phyloP scores from a whole-genome alignment of 192 early-diverging fungal genomes.

The Coemansia sp. region DNA sequence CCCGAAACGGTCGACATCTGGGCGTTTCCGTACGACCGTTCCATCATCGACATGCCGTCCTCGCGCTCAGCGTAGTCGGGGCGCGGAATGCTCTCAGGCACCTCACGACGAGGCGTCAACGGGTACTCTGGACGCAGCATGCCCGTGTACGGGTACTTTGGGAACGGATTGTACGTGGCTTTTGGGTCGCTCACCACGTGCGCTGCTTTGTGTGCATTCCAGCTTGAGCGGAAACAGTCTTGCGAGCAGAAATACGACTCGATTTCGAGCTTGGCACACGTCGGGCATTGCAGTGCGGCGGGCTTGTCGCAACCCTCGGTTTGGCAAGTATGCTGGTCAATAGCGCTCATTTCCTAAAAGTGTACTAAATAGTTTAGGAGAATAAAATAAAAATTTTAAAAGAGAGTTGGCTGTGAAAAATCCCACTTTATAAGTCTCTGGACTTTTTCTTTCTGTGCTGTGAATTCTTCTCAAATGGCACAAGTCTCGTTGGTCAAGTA shows the following conservation, averaged over 20 bases:
- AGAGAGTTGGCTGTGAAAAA: conserved; percentile 5
- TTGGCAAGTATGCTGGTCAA: conserved; percentile 40
- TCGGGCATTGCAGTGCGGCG: conserved; percentile 78
- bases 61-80: conserved; percentile 70
- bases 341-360: conserved; percentile 4
- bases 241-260: conserved; percentile 76
- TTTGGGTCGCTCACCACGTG: conserved; percentile 30
- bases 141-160: conserved; percentile 64
- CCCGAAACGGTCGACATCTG: conserved; percentile 68
- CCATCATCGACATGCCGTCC: conserved; percentile 71
- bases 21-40: conserved; percentile 69
- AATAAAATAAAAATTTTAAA: neutral
- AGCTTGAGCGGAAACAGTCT: conserved; percentile 72
- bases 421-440: neutral
- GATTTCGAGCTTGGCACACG: conserved; percentile 68
- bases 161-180: conserved; percentile 62
- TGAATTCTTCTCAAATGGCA: conserved; percentile 8
- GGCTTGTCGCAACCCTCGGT: conserved; percentile 62
- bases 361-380: neutral
- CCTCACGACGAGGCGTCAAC: conserved; percentile 64
- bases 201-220: conserved; percentile 54
- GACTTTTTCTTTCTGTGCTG: neutral
- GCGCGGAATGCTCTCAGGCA: conserved; percentile 64
- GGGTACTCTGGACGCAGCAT: conserved; percentile 71
- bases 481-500: conserved; percentile 9